Evolutionary conservation across 2,329 filamentous ascomycete genomes (phyloP).

Genomic region (Paecilomyces formosus): DNA sequence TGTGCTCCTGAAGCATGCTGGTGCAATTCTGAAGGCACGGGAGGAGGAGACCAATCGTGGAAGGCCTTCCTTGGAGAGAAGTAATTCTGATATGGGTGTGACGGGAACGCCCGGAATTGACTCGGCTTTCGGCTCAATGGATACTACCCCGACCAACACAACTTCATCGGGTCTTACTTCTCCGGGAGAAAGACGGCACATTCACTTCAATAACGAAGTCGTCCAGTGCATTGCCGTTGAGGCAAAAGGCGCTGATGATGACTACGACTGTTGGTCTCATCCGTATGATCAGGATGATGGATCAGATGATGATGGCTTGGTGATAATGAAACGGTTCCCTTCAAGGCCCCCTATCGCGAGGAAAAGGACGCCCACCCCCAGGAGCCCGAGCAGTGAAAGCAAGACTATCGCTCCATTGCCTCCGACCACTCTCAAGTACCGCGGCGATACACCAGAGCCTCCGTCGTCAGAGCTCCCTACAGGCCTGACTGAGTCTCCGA

Average conservation of each 20-base stretch:
- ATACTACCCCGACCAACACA: conserved; percentile 58
- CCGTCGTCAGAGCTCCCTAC: conserved; percentile 17
- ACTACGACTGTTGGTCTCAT: conserved; percentile 34
- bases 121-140: conserved; percentile 35
- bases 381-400: conserved; percentile 55
- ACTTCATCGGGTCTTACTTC: conserved; percentile 65
- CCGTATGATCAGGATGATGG: conserved; percentile 43
- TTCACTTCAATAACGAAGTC: conserved; percentile 94
- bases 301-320: conserved; percentile 66
- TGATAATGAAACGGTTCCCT: conserved; percentile 71
- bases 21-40: conserved; percentile 77
- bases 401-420: conserved; percentile 85
- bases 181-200: conserved; percentile 64
- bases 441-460: conserved; percentile 65
- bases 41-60: conserved; percentile 51
- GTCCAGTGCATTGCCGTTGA: conserved; percentile 94
- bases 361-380: conserved; percentile 46
- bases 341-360: conserved; percentile 43
- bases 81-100: conserved; percentile 63
- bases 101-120: conserved; percentile 52
- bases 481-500: conserved; percentile 34
- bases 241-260: conserved; percentile 69
- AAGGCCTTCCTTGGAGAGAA: conserved; percentile 52
- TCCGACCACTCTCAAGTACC: conserved; percentile 79
- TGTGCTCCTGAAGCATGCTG: conserved; percentile 81